Percentiles rank a stretch among this genome's conserved stretches.
These are phyloP conservation scores for Russula emetica DNA, from an alignment of 768 basidiomycete species.

Conservation along the genomic window DNA sequence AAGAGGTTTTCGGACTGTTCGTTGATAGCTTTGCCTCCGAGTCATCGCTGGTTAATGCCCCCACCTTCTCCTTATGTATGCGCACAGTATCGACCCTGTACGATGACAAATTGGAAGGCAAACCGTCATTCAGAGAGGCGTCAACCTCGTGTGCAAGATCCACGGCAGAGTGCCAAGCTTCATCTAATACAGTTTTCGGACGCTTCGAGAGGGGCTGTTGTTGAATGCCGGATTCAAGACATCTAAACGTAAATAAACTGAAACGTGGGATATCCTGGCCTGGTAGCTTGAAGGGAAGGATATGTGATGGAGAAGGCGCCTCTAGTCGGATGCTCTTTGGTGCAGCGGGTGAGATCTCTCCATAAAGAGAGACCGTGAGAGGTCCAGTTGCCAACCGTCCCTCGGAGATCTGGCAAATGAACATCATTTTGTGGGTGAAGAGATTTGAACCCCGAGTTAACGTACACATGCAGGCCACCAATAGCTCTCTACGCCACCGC, in stretches of 20 bases:
- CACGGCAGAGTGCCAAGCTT: conserved; percentile 25
- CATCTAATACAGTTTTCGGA: conserved; percentile 21
- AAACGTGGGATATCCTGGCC: conserved; percentile 42
- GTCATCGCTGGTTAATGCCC: not conserved
- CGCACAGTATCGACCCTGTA: conserved; percentile 11
- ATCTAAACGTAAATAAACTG: conserved; percentile 36
- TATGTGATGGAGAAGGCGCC: conserved; percentile 35
- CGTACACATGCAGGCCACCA: conserved; percentile 76
- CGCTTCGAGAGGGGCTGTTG: conserved; percentile 11
- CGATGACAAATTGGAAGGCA: conserved; percentile 26
- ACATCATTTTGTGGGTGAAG: too few species aligned
- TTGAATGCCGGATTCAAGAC: not conserved
- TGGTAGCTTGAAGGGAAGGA: conserved; percentile 39
- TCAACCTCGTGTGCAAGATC: conserved; percentile 25
- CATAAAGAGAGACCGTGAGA: conserved; percentile 33
- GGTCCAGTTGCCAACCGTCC: conserved; percentile 32
- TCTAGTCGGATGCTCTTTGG: conserved; percentile 30
- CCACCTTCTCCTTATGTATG: not conserved
- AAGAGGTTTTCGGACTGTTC: not conserved
- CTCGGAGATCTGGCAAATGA: conserved; percentile 10
- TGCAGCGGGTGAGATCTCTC: conserved; percentile 31
- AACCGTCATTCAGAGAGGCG: conserved; percentile 24
- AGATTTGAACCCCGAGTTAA: conserved; percentile 13
- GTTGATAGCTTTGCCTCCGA: not conserved
- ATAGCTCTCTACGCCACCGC: conserved; percentile 32